Conservation (phyloP, 140 eudicot genomes). For the Stevia rebaudiana region DNA sequence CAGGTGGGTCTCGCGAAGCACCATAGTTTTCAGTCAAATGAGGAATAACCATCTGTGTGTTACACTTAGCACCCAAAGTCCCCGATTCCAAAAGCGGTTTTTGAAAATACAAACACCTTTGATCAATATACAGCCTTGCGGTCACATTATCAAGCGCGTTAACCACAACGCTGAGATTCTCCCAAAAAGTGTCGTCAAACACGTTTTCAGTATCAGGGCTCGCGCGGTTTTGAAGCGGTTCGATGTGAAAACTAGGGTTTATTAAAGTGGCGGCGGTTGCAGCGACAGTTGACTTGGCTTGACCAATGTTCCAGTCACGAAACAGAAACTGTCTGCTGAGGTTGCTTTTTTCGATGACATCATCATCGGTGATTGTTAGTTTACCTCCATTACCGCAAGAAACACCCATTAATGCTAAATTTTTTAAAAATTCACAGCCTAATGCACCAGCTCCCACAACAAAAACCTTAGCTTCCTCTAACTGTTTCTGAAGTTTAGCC, state of each 20-base stretch:
- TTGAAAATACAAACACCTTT: conserved; percentile 75
- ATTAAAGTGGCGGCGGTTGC: conserved; percentile 68
- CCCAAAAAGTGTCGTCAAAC: conserved; percentile 73
- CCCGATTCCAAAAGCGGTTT: conserved; percentile 82
- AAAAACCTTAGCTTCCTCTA: conserved; percentile 68
- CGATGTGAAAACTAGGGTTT: conserved; percentile 55
- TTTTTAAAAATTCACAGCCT: conserved; percentile 77
- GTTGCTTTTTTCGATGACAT: conserved; percentile 83
- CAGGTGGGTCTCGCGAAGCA: conserved; percentile 89
- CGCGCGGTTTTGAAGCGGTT: conserved; percentile 83
- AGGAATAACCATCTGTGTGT: conserved; percentile 87
- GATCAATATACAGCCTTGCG: conserved; percentile 81
- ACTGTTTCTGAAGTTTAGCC: conserved; percentile 69
- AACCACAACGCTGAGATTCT: conserved; percentile 57
- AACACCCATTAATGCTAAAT: conserved; percentile 78
- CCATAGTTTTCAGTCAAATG: conserved; percentile 83
- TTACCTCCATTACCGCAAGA: conserved; percentile 62
- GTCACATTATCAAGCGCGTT: conserved; percentile 77
- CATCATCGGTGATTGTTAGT: conserved; percentile 75
- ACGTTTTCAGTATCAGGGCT: conserved; percentile 73
- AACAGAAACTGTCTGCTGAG: conserved; percentile 82
- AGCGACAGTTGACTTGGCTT: conserved; percentile 89
- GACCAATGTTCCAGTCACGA: conserved; percentile 88
- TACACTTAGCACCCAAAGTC: conserved; percentile 80
- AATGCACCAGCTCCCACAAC: conserved; percentile 84